These are phyloP conservation scores for Pichia sp. DNA, from an alignment of 1,139 yeast species.

Conservation along the genomic window DNA sequence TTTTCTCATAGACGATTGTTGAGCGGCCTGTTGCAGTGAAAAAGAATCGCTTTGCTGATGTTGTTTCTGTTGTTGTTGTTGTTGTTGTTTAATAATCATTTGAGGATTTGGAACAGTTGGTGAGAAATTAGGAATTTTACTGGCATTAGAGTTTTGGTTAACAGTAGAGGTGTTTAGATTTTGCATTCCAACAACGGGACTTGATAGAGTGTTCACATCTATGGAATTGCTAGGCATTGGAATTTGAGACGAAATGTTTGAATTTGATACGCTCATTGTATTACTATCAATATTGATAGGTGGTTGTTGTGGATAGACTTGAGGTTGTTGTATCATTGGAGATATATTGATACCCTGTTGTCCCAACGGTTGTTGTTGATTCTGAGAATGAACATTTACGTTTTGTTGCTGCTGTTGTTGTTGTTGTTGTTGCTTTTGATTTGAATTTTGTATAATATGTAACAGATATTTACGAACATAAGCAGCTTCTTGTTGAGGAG, in stretches of 20 bases:
- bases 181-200: constrained; percentile 10
- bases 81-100: constrained; percentile 3
- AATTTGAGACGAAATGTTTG: constrained; percentile 7
- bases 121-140: constrained; percentile 5
- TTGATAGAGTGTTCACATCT: constrained; percentile 6
- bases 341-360: constrained; percentile 12
- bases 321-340: constrained; percentile 1
- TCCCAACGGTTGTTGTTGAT: constrained; percentile 17
- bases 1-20: constrained; percentile 6
- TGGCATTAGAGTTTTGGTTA: background rate
- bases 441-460: constrained; percentile 22
- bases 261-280: constrained; percentile 8
- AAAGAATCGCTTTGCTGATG: constrained; percentile 1
- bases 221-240: constrained; percentile 1
- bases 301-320: background rate
- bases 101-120: constrained; percentile 13
- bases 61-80: constrained; percentile 3
- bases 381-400: background rate
- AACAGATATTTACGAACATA: constrained; percentile 34
- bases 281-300: background rate
- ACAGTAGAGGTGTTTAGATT: constrained; percentile 1
- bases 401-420: constrained; percentile 13
- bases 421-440: constrained; percentile 13
- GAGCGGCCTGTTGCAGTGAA: constrained; percentile 8
- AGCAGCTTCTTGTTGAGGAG: constrained; percentile 35